Evolutionary conservation across 345 rosid species (phyloP), one percentile per base, ranked within the genome.

Genomic region (Eucalyptus urophylla): DNA sequence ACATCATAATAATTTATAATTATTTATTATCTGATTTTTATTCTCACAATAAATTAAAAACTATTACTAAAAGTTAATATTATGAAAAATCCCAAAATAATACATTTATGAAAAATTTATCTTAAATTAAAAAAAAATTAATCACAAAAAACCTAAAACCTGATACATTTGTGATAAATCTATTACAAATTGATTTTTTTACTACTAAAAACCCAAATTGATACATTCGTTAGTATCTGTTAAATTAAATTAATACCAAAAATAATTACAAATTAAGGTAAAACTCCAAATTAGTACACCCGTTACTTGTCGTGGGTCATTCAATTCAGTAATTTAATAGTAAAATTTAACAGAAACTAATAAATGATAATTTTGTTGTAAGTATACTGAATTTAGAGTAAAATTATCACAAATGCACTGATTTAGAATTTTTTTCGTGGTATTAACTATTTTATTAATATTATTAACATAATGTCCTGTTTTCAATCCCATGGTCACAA

Each of bases 261-360:
- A 53, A 53, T 53, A 53, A 53, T 53, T 53, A 53, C 56, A 53
- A 53, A 53, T 0, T 19, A 19, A 19, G 5, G 10, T 19, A 60
- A 60, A 60, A 27, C 0, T 27, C 3, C 1, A 60, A 27, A 60
- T 0, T 27, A 29, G 0, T 12, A 60, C 2, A 27, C 0, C 1
- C 4, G 0, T 25, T 0, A 58, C 5, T 11, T 58, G 2, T 5
- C 0, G 0, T 27, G 0, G 0, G 2, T 60, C 4, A 6, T 27
- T 13, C 1, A 27, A 60, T 0, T 60, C 0, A 27, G 0, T 5
- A 60, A 60, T 60, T 27, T 60, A 0, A 27, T 27, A 13, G 2
- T 60, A 27, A 60, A 1, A 60, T 60, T 27, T 27, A 60, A 5
- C 0, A 2, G 0, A 60, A 60, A 60, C 2, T 1, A 60, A 60